Conservation (phyloP, 1,284 basidiomycete genomes). For the Ustilago trichophora region DNA sequence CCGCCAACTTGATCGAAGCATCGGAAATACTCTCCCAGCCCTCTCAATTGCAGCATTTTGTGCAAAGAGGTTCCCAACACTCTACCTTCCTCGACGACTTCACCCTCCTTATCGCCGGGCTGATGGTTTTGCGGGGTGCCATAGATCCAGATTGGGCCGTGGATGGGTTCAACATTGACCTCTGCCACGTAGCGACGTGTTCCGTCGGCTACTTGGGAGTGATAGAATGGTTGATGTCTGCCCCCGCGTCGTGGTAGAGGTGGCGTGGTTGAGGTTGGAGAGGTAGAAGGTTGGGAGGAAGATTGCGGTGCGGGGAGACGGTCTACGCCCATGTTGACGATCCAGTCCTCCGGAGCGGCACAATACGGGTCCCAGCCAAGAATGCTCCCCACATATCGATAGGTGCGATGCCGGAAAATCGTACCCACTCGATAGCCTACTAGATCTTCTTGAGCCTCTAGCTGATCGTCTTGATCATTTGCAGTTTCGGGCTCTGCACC, state of each 20-base stretch:
- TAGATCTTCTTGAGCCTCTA: too few species aligned
- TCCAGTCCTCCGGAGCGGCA: constrained; percentile 47
- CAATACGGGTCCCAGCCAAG: constrained; percentile 47
- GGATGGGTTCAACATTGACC: constrained; percentile 26
- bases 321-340: constrained; percentile 51
- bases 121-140: constrained; percentile 9
- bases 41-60: constrained; percentile 14
- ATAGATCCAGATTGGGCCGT: constrained; percentile 29
- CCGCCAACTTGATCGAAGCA: constrained; percentile 35
- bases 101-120: neutral
- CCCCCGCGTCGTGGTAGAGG: constrained; percentile 6
- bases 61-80: constrained; percentile 4
- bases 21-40: constrained; percentile 28
- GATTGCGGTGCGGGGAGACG: constrained; percentile 19
- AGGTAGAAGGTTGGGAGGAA: neutral
- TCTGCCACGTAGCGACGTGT: constrained; percentile 41
- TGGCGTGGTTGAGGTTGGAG: neutral
- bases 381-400: constrained; percentile 40
- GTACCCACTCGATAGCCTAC: constrained; percentile 40
- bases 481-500: too few species aligned
- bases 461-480: constrained; percentile 1
- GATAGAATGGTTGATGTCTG: constrained; percentile 42
- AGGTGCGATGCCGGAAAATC: constrained; percentile 49
- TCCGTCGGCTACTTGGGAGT: constrained; percentile 27
- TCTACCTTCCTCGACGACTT: constrained; percentile 6